Conservation (phyloP, 345 rosid genomes). For the Euphorbia peplus region DNA sequence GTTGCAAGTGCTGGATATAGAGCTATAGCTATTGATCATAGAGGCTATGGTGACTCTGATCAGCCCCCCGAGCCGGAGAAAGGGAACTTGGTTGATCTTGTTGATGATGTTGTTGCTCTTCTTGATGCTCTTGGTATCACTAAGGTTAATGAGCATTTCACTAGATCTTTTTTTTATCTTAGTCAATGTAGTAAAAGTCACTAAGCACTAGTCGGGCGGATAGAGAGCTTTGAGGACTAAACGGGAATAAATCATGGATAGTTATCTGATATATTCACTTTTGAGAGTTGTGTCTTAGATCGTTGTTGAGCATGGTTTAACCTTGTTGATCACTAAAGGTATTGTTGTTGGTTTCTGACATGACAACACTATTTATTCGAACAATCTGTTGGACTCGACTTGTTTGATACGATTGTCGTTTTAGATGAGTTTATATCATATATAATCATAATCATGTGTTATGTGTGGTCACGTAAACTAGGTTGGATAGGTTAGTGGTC, state of each 20-base stretch:
- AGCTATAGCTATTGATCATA: conserved; percentile 37
- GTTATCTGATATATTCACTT: background rate
- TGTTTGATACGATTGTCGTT: too few relatives aligned
- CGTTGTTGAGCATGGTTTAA: background rate
- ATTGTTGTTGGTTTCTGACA: too few relatives aligned
- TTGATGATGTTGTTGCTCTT: conserved; percentile 32
- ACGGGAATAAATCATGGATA: too few relatives aligned
- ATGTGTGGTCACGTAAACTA: too few relatives aligned
- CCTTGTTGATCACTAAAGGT: background rate
- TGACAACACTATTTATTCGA: too few relatives aligned
- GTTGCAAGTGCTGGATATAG: conserved; percentile 34
- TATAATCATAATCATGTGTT: too few relatives aligned
- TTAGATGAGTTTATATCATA: too few relatives aligned
- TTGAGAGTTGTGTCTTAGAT: background rate
- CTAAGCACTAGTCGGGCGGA: too few relatives aligned
- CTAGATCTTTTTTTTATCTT: background rate
- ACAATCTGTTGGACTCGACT: too few relatives aligned
- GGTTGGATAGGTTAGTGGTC: too few relatives aligned
- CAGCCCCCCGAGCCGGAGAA: conserved; percentile 44
- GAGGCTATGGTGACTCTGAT: conserved; percentile 45
- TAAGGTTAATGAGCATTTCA: conserved; percentile 26
- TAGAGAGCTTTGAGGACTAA: too few relatives aligned
- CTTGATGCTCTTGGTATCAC: conserved; percentile 26
- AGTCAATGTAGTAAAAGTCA: too few relatives aligned
- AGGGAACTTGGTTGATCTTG: conserved; percentile 27